Conservation (phyloP, 352 stramenopile species). For the Phytopythium litorale region DNA sequence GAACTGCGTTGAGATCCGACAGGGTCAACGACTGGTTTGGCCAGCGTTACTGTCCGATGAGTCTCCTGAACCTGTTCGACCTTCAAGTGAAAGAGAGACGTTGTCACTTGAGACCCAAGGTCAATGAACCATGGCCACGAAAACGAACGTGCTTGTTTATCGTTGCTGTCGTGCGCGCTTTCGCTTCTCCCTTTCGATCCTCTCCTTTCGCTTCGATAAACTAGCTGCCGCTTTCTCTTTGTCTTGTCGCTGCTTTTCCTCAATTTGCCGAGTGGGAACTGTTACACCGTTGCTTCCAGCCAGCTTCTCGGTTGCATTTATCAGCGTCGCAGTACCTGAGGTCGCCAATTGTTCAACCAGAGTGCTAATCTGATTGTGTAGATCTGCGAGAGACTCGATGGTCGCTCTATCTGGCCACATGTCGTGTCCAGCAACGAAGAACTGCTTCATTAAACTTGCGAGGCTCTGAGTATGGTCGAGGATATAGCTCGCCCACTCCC, state of each 20-base stretch:
- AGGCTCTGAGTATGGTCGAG: neutral
- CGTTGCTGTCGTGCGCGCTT: constrained; percentile 21
- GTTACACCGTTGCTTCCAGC: neutral
- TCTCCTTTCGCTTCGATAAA: constrained; percentile 22
- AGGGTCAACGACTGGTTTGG: constrained; percentile 1
- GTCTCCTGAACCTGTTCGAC: neutral
- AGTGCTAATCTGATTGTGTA: neutral
- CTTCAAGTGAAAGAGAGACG: neutral
- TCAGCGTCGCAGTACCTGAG: too few relatives aligned
- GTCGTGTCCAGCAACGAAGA: neutral
- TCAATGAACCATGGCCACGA: neutral
- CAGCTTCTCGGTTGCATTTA: neutral
- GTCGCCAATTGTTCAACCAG: neutral
- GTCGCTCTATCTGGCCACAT: neutral
- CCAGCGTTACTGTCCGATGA: neutral
- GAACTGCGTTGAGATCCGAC: constrained; percentile 6
- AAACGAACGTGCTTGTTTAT: constrained; percentile 3
- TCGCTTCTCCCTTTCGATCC: constrained; percentile 23
- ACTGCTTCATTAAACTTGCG: neutral
- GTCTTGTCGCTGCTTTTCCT: neutral
- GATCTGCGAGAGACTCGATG: neutral
- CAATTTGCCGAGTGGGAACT: neutral
- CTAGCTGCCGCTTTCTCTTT: constrained; percentile 5
- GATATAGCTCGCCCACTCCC: neutral
- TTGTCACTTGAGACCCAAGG: neutral